Evolutionary conservation across 345 rosid genomes (phyloP).

Genomic region (Euphorbia peplus): DNA sequence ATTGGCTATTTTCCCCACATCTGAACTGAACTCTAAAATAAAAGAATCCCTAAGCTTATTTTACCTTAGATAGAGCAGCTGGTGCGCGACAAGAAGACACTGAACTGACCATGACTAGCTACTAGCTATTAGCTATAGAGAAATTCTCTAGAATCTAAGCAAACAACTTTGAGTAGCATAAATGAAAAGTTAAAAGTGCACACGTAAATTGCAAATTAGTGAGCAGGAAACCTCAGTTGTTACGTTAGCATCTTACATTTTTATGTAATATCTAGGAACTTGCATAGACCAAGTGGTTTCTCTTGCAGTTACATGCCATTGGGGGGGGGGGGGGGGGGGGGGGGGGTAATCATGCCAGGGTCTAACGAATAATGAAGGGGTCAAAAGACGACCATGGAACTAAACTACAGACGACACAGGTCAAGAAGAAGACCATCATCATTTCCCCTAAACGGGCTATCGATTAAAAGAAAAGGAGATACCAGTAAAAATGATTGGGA

Average conservation of each 20-base stretch:
- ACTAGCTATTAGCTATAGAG: background rate
- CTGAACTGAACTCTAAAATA: background rate
- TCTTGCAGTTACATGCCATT: background rate
- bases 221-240: background rate
- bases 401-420: slow-evolving; percentile 9
- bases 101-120: background rate
- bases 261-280: background rate
- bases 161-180: background rate
- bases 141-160: background rate
- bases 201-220: background rate
- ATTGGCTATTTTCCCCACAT: background rate
- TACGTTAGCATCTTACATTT: background rate
- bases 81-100: background rate
- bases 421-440: background rate
- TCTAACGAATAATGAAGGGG: background rate
- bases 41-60: background rate
- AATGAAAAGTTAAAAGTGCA: background rate
- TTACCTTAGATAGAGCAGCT: background rate
- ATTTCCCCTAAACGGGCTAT: background rate
- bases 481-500: background rate
- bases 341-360: background rate
- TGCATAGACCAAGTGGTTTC: background rate
- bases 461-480: background rate
- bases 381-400: background rate
- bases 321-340: background rate